phyloP scores from a whole-genome alignment of 1,139 yeast species.

The Saccharomyces hybrid region DNA sequence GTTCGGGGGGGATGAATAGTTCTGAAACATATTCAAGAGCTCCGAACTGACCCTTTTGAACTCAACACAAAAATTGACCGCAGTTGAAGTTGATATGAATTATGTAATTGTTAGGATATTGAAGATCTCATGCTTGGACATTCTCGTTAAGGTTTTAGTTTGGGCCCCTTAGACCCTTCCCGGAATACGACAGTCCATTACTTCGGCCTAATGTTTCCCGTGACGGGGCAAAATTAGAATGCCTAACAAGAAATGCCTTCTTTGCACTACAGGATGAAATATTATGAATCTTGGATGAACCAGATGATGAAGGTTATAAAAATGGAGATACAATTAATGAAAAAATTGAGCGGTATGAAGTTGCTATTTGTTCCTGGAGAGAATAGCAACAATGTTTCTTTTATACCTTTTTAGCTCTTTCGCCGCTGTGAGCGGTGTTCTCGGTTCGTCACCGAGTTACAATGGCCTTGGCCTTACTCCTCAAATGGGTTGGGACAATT shows the following conservation, averaged over 20 bases:
- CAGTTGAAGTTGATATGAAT: no score
- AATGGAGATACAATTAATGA: neutral
- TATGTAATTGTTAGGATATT: no score
- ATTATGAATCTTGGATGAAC: neutral
- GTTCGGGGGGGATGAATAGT: no score
- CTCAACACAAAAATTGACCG: no score
- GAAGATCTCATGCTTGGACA: no score
- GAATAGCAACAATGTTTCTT: neutral
- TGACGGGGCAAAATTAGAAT: neutral
- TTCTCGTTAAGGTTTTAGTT: no score
- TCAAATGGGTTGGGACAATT: conserved; percentile 32
- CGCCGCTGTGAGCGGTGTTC: neutral
- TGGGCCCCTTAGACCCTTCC: neutral
- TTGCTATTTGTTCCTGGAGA: neutral
- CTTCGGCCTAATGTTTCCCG: neutral
- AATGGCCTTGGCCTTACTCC: conserved; percentile 29
- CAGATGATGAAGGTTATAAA: neutral
- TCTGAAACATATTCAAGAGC: no score
- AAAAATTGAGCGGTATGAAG: neutral
- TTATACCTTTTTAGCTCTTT: neutral
- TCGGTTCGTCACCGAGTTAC: conserved; percentile 10
- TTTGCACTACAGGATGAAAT: neutral
- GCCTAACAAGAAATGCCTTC: neutral
- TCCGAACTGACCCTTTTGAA: no score
- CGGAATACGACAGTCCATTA: neutral